Evolutionary conservation across 257 asterid species (phyloP).

Genomic region (Primulina tabacum): DNA sequence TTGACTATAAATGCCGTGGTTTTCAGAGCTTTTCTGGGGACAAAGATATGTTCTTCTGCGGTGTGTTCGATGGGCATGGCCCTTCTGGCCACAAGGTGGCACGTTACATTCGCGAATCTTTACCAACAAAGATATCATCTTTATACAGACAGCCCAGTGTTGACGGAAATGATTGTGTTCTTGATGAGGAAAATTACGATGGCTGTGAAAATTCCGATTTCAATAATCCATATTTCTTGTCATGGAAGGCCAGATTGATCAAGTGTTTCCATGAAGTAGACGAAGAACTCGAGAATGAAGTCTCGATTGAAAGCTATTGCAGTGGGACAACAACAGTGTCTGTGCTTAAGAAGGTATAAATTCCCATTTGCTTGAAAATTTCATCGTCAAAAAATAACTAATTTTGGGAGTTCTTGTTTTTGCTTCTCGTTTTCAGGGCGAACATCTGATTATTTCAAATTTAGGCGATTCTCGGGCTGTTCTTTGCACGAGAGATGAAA

Average conservation of each 20-base stretch:
- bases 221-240: constrained; percentile 37
- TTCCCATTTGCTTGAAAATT: neutral
- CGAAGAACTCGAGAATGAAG: constrained; percentile 52
- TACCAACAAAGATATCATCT: constrained; percentile 71
- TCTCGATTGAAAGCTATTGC: constrained; percentile 62
- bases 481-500: constrained; percentile 53
- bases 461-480: constrained; percentile 89
- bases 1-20: neutral
- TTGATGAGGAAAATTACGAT: constrained; percentile 18
- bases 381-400: too few species aligned
- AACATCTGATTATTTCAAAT: constrained; percentile 66
- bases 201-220: constrained; percentile 23
- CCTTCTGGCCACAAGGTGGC: constrained; percentile 88
- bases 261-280: constrained; percentile 63
- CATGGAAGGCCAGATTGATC: constrained; percentile 56
- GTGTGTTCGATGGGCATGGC: constrained; percentile 91
- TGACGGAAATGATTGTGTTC: constrained; percentile 28
- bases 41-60: constrained; percentile 62
- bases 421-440: constrained; percentile 42
- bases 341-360: constrained; percentile 63
- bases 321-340: constrained; percentile 82
- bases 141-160: constrained; percentile 25
- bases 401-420: neutral
- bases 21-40: constrained; percentile 68
- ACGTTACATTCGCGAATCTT: constrained; percentile 50